Evolutionary conservation across 352 stramenopile species (phyloP), one percentile per base, ranked within the genome.

Genomic region (Phytophthora syringae): DNA sequence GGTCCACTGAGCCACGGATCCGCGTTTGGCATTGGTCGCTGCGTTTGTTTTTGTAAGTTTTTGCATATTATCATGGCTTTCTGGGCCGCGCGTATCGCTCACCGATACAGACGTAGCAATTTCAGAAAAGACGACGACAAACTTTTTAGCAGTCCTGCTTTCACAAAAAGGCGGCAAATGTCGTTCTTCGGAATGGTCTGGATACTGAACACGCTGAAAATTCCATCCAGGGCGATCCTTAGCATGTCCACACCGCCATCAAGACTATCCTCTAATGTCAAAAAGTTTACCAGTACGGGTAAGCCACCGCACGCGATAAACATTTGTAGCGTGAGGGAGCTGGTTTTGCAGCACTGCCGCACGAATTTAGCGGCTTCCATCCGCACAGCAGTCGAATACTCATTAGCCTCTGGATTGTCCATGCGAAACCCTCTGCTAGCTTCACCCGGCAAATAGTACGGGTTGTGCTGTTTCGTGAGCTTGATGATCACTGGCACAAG

Each of bases 81-180:
- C 54, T 7, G 30, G 13, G 9, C 40, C 57, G 50, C 63, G 65
- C 7, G 47, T 63, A 50, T 79, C 70, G 20, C 42, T 62, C 24
- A 58, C 20, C 13, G 67, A 60, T 11, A 91, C 61, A 1, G 72
- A 67, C 0, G 63, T 50, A 16, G 88, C 73, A 43, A 96, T 89
- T 27, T 91, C 86, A 20, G 88, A 87, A 66, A 97, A 97, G 0
- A 97, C 87, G 1, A 85, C 63, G 36, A 97, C 80, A 42, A 98
- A 94, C 71, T 95, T 93, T 27, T 83, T 82, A 98, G 73, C 10
- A 98, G 64, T 0, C 93, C 93, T 0, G 95, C 85, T 63, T 98
- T 97, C 5, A 97, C 89, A 66, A 98, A 98, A n/a, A 98, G 80
- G 11, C 93, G 86, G 60, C 93, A 98, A 62, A 98, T 98, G 52